Base-by-base conservation (phyloP, 371 early-diverging fungal species). In the Dichotomocladium elegans region DNA sequence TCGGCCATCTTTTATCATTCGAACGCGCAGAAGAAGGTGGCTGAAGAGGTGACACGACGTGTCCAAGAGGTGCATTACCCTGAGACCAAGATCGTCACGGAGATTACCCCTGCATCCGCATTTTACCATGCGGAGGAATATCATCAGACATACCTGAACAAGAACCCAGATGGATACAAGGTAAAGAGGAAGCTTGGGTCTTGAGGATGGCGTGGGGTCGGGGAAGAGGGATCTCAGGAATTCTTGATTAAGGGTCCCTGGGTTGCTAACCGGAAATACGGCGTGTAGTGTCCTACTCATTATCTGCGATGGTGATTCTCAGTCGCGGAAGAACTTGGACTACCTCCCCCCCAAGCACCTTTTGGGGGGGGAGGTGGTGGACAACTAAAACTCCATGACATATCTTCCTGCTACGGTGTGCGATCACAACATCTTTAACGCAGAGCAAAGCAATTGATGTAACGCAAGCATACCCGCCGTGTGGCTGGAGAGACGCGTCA, bases 41-140 rank as follows among this genome's bases (percentile, higher is more conserved):
- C 95, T 14, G 80, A 87, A 53, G 63, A 64, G 21, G 85, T 84
- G 37, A 88, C 82, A 42, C 60, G 57, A 0, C 68, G 79, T 40
- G 66, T 80, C 19, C 83, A 89, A 59, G 80, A 83, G 45, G 64
- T 66, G 31, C 70, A 69, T 47, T 82, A 77, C 46, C 64, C 74
- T 40, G 83, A 70, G 2, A 60, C 71, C 28, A 65, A 71, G 9
- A 88, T 93, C 35, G 86, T 82, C 3, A 93, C 94, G 0, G 73
- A 90, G 53, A 87, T 93, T 48, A 80, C 77, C 15, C 82, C 86
- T 1, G 85, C 89, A 1, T 70, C 66, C 9, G 64, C 57, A n/a
- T 96, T 90, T 69, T 94, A 79, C 58, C 81, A 87, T 48, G 98
- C 93, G 14, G 97, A 98, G 64, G 84, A 75, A 0, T 93, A 94